These are phyloP conservation scores for Peronospora destructor DNA, from an alignment of 352 stramenopile genomes.

Conservation along the genomic window DNA sequence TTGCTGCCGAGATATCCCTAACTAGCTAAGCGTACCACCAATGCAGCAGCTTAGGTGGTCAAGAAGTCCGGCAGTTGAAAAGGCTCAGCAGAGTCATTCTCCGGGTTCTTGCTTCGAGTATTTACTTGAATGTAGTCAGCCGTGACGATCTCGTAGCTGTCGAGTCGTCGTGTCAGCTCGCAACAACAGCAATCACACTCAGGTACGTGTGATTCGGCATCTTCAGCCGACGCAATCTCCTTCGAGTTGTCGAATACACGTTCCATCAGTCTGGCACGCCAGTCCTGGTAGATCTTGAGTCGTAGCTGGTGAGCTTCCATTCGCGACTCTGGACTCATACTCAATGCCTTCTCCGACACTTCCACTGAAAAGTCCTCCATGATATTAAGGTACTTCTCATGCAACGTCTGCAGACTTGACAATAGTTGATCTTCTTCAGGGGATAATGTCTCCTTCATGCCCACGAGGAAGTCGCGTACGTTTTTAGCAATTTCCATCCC, in stretches of 20 bases:
- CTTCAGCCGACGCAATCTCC: conserved; percentile 32
- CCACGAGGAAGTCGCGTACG: conserved; percentile 72
- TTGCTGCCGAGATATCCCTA: conserved; percentile 37
- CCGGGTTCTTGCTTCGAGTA: conserved; percentile 42
- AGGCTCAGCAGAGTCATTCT: conserved; percentile 39
- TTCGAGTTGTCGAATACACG: conserved; percentile 51
- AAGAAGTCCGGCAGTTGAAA: conserved; percentile 57
- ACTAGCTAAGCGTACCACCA: conserved; percentile 24
- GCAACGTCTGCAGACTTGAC: conserved; percentile 51
- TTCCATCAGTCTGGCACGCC: conserved; percentile 67
- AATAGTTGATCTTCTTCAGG: conserved; percentile 65
- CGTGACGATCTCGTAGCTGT: conserved; percentile 51
- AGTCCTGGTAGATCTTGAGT: conserved; percentile 79
- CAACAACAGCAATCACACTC: conserved; percentile 52
- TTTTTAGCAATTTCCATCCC: conserved; percentile 79
- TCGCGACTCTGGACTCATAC: conserved; percentile 66
- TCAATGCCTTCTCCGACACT: conserved; percentile 49
- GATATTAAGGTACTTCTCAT: conserved; percentile 61
- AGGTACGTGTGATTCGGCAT: conserved; percentile 31
- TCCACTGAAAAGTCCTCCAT: conserved; percentile 62
- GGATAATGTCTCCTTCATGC: conserved; percentile 68
- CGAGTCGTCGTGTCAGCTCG: conserved; percentile 41
- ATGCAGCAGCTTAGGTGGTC: conserved; percentile 23
- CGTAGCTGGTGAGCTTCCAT: conserved; percentile 68
- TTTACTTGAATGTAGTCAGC: conserved; percentile 52